phyloP scores from a whole-genome alignment of 345 rosid genomes.

The Schrenkiella parvula region DNA sequence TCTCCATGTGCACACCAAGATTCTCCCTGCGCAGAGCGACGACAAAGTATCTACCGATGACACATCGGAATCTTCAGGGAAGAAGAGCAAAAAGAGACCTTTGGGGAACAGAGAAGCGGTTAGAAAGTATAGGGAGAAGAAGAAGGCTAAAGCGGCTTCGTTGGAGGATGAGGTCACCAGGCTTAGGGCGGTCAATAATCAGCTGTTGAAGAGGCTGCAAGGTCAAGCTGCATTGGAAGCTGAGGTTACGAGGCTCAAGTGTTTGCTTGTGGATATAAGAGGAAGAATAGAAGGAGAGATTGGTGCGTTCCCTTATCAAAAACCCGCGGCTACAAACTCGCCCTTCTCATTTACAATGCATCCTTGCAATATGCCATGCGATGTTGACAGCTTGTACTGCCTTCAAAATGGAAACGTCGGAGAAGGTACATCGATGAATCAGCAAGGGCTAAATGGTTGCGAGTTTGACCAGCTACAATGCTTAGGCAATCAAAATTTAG shows the following conservation, averaged over 20 bases:
- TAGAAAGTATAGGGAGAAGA: constrained; percentile 91
- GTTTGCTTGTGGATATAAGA: constrained; percentile 90
- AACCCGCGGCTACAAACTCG: constrained; percentile 37
- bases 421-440: constrained; percentile 45
- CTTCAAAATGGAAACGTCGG: constrained; percentile 51
- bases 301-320: constrained; percentile 88
- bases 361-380: constrained; percentile 72
- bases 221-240: constrained; percentile 89
- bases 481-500: constrained; percentile 44
- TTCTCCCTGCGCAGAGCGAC: constrained; percentile 50
- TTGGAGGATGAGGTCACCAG: constrained; percentile 78
- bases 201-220: constrained; percentile 76
- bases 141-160: constrained; percentile 86
- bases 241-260: constrained; percentile 85
- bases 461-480: constrained; percentile 57
- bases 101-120: constrained; percentile 87
- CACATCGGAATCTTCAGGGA: constrained; percentile 57
- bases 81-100: constrained; percentile 66
- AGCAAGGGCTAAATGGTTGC: constrained; percentile 50
- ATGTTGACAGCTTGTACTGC: constrained; percentile 57
- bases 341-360: constrained; percentile 53
- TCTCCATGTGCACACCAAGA: constrained; percentile 84
- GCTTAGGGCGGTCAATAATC: constrained; percentile 73
- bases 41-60: constrained; percentile 70
- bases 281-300: constrained; percentile 98